phyloP scores from a whole-genome alignment of 2,329 filamentous ascomycete species.

The Arthrobotrys conoides region DNA sequence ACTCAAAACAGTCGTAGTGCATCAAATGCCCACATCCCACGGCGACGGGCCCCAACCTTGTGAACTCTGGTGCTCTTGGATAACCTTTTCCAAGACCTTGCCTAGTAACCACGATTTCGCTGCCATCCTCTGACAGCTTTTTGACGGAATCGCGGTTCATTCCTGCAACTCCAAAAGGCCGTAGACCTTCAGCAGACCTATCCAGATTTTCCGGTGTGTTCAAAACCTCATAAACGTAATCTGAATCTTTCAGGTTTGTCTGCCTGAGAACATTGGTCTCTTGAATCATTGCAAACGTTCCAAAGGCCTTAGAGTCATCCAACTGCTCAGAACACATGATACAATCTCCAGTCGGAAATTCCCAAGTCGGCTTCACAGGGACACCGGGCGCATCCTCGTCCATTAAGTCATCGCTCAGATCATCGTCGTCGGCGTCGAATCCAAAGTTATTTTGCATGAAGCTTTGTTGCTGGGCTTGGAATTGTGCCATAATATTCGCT shows the following conservation, averaged over 20 bases:
- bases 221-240: conserved; percentile 86
- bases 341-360: conserved; percentile 92
- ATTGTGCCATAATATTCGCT: conserved; percentile 95
- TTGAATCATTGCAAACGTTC: conserved; percentile 90
- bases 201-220: conserved; percentile 86
- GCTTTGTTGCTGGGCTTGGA: conserved; percentile 96
- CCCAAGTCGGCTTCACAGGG: conserved; percentile 82
- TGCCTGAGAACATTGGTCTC: conserved; percentile 89
- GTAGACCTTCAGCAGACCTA: conserved; percentile 82
- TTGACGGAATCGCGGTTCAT: conserved; percentile 84
- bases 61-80: conserved; percentile 69
- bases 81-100: conserved; percentile 93
- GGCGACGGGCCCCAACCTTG: conserved; percentile 78
- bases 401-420: conserved; percentile 84
- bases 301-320: conserved; percentile 88
- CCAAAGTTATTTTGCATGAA: conserved; percentile 78
- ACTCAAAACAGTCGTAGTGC: conserved; percentile 96
- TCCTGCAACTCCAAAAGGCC: conserved; percentile 90
- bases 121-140: conserved; percentile 81
- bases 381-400: conserved; percentile 74
- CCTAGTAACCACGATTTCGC: conserved; percentile 79
- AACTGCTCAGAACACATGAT: conserved; percentile 97
- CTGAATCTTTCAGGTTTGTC: conserved; percentile 84
- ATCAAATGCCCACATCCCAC: conserved; percentile 97
- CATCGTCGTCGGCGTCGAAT: conserved; percentile 76